Conservation (phyloP, 2,329 filamentous ascomycete species). For the Fusarium globosum region DNA sequence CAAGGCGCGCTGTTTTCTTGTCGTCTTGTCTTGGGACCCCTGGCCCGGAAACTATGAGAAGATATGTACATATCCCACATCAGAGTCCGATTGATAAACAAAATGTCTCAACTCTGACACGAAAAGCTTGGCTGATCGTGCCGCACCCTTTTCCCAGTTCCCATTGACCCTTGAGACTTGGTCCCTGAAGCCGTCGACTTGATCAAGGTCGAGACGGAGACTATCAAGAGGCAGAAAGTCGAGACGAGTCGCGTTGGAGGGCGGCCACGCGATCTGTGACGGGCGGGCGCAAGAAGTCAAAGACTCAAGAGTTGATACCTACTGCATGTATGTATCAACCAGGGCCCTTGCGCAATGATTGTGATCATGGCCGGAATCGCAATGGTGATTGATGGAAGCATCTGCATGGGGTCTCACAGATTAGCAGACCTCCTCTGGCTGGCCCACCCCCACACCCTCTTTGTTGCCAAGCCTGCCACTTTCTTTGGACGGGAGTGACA, state of each 20-base stretch:
- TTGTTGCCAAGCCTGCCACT: constrained; percentile 30
- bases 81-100: constrained; percentile 29
- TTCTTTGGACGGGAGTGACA: constrained; percentile 15
- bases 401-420: constrained; percentile 29
- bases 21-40: neutral
- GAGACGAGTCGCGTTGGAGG: constrained; percentile 28
- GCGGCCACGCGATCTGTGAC: constrained; percentile 33
- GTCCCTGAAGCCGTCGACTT: constrained; percentile 18
- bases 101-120: constrained; percentile 5
- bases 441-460: constrained; percentile 38
- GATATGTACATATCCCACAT: neutral
- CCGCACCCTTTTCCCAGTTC: neutral
- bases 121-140: constrained; percentile 6
- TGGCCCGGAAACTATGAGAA: neutral
- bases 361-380: constrained; percentile 36
- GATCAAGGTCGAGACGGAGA: neutral
- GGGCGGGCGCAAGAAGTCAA: constrained; percentile 37
- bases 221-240: neutral
- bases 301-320: constrained; percentile 16
- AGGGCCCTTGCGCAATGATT: constrained; percentile 30
- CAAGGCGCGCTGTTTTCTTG: constrained; percentile 9
- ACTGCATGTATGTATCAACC: neutral
- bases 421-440: constrained; percentile 38
- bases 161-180: constrained; percentile 12
- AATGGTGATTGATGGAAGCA: constrained; percentile 40